These are phyloP conservation scores for Metschnikowia corniflorae DNA, from an alignment of 805 yeast genomes.

Conservation along the genomic window DNA sequence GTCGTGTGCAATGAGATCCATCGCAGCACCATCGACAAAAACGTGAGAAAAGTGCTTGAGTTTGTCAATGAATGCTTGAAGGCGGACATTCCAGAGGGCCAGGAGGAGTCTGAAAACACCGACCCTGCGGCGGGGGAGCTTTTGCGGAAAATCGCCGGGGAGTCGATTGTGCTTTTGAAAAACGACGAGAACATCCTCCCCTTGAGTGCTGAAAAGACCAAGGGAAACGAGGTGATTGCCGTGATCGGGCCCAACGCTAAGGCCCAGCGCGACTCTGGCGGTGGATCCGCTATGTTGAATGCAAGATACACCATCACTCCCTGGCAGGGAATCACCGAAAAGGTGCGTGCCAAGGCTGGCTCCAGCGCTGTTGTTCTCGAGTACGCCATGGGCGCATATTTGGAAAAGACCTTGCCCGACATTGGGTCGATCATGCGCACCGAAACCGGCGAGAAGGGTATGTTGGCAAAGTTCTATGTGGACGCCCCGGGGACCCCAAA, in stretches of 20 bases:
- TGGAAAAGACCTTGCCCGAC: conserved; percentile 32
- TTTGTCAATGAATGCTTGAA: conserved; percentile 42
- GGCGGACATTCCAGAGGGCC: conserved; percentile 39
- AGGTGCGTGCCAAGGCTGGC: conserved; percentile 20
- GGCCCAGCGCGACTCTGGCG: conserved; percentile 50
- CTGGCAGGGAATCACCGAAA: conserved; percentile 41
- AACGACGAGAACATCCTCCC: conserved; percentile 50
- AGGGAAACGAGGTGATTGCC: conserved; percentile 38
- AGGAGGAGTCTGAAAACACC: conserved; percentile 24
- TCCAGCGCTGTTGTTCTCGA: conserved; percentile 16
- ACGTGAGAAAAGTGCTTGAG: conserved; percentile 46
- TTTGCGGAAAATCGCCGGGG: conserved; percentile 22
- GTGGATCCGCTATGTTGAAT: conserved; percentile 58
- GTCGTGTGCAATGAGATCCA: conserved; percentile 40
- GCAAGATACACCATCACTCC: conserved; percentile 52
- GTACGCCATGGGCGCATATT: conserved; percentile 32
- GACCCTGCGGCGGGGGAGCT: conserved; percentile 15
- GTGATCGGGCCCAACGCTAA: conserved; percentile 62
- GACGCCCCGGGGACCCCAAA: conserved; percentile 24
- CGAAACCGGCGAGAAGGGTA: conserved; percentile 26
- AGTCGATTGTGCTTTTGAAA: conserved; percentile 54
- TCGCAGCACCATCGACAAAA: conserved; percentile 40
- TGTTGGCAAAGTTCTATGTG: conserved; percentile 24
- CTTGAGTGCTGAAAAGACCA: conserved; percentile 19
- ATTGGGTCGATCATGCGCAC: conserved; percentile 21